Evolutionary conservation across 805 yeast genomes (phyloP).

Genomic region (Starmerella vitae): DNA sequence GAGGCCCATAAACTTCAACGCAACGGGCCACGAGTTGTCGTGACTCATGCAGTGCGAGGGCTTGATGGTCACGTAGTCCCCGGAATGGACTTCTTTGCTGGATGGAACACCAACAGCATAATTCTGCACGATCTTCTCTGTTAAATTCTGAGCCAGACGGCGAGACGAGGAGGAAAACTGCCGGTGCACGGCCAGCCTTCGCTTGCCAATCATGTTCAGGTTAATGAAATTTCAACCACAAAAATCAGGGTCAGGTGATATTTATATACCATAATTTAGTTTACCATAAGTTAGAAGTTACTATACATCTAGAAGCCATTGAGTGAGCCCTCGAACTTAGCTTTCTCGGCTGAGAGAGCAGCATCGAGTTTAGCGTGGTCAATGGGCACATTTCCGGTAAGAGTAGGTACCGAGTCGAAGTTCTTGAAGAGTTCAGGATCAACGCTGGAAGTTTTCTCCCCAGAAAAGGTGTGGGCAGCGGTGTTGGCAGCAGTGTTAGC

Average conservation of each 20-base stretch:
- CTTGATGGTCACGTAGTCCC: constrained; percentile 86
- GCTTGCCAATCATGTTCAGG: constrained; percentile 2
- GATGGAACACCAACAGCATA: constrained; percentile 75
- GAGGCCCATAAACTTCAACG: constrained; percentile 84
- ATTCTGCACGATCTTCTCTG: constrained; percentile 89
- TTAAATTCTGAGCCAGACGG: constrained; percentile 51
- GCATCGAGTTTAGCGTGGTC: constrained; percentile 17
- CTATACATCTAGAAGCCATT: constrained; percentile 3
- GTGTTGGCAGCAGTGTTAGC: constrained; percentile 6
- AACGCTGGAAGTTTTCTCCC: constrained; percentile 5
- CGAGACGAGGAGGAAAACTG: constrained; percentile 10
- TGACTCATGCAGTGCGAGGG: constrained; percentile 99
- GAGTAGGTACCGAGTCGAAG: constrained; percentile 26
- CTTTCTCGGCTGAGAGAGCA: constrained; percentile 14
- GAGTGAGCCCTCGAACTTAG: constrained; percentile 10
- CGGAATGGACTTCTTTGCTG: constrained; percentile 67
- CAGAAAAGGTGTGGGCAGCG: constrained; percentile 1
- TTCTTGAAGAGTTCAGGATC: constrained; percentile 17
- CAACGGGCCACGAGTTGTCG: constrained; percentile 99
- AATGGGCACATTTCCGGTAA: constrained; percentile 25
- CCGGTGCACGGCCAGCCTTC: no score
- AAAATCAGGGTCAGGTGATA: background rate
- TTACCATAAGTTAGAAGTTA: background rate
- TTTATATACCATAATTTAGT: background rate
- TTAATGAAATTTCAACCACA: background rate